Evolutionary conservation across 371 early-diverging fungal genomes (phyloP).

Genomic region (Mortierella sp.): DNA sequence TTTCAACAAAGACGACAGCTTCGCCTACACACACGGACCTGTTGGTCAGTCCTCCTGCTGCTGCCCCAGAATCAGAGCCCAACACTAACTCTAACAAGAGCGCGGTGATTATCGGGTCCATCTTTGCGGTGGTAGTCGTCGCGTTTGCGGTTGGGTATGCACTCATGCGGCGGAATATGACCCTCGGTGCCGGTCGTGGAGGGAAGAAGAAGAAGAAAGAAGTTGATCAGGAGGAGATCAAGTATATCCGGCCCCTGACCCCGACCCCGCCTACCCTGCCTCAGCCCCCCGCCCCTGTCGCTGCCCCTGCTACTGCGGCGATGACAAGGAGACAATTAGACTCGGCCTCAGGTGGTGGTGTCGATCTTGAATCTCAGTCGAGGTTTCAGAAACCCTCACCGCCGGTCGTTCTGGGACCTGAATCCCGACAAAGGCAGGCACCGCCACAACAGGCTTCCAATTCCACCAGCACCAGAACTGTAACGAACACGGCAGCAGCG

Average conservation of each 20-base stretch:
- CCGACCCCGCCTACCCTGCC: neutral
- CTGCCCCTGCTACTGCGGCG: neutral
- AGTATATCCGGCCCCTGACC: neutral
- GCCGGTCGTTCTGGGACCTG: neutral
- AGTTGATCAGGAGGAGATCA: neutral
- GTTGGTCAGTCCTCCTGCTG: neutral
- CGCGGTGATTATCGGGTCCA: neutral
- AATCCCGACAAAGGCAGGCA: neutral
- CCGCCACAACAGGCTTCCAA: neutral
- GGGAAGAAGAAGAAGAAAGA: neutral
- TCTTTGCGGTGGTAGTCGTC: neutral
- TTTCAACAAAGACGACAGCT: neutral
- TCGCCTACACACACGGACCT: neutral
- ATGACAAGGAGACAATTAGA: neutral
- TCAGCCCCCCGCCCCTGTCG: neutral
- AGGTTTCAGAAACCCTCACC: neutral
- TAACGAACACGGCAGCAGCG: neutral
- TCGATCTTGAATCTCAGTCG: neutral
- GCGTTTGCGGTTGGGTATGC: constrained; percentile 3
- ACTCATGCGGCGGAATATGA: neutral
- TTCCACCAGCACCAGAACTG: neutral
- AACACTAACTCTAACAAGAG: neutral
- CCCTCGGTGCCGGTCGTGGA: neutral
- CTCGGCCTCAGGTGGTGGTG: neutral
- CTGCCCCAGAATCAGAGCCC: neutral